Evolutionary conservation across 306 rosid species (phyloP), one percentile per base, ranked within the genome.

Genomic region (Prosopis cineraria): DNA sequence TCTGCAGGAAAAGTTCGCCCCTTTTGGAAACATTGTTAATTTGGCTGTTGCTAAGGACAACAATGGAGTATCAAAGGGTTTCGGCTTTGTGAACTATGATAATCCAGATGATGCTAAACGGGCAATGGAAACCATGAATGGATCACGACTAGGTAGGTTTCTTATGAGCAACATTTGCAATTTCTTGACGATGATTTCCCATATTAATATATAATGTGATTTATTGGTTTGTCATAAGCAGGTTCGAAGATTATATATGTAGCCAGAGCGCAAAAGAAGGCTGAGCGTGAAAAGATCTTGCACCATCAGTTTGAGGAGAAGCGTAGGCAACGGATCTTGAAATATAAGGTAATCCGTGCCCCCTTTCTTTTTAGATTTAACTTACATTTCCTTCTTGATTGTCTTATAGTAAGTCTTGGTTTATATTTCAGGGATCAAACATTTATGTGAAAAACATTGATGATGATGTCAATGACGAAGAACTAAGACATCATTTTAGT

Each of bases 361-460:
- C 25, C n/a, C 37, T 13, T 73, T 59, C 64, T 60, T 16, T 72
- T n/a, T 58, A 63, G 34, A 33, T 59, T 71, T 74, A 36, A 50
- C 76, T 65, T 3, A 4, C 22, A 48, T 50, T 72, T 71, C 43
- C 70, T 31, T 43, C 80, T 76, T 37, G 59, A 68, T 68, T 65
- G 62, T 69, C 81, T 84, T 22, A n/a, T n/a, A 81, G 9, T 66
- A 27, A 71, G 33, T 56, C 52, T 63, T 77, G 40, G 17, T 72
- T 65, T 67, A 67, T 75, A 36, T 81, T 72, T n/a, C 83, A 94
- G 98, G 96, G 88, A 58, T 91, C 91, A 74, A 94, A 94, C 75
- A 76, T 94, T 82, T 94, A 94, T 83, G 90, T 94, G 83, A 94
- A 94, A 89, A 94, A 94, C 86, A 88, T 94, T 63, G 88, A 85